phyloP scores from a whole-genome alignment of 2,329 filamentous ascomycete genomes.

The Xylaria multiplex region DNA sequence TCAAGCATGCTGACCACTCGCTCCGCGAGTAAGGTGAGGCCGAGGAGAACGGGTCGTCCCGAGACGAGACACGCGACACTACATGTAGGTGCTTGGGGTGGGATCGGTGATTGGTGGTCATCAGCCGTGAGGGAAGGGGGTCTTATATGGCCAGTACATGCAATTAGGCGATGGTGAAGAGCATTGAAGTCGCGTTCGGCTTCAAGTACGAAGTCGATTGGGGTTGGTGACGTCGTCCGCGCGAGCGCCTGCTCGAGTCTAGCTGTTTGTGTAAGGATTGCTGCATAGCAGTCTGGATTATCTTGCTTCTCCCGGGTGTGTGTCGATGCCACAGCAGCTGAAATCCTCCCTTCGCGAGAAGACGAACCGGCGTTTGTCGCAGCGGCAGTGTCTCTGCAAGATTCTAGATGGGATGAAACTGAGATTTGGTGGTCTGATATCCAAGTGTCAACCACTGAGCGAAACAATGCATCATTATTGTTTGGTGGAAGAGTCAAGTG shows the following conservation, averaged over 20 bases:
- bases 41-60: constrained; percentile 32
- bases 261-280: constrained; percentile 24
- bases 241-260: constrained; percentile 30
- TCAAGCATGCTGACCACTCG: constrained; percentile 33
- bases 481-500: background rate
- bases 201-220: constrained; percentile 34
- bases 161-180: constrained; percentile 25
- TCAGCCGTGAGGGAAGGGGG: background rate
- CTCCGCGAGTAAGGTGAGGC: constrained; percentile 33
- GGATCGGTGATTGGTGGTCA: background rate
- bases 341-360: background rate
- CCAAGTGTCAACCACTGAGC: constrained; percentile 6
- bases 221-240: constrained; percentile 2
- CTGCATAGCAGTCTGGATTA: constrained; percentile 27
- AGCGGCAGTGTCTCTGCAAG: background rate
- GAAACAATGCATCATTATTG: constrained; percentile 1
- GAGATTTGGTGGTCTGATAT: constrained; percentile 16
- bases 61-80: constrained; percentile 20
- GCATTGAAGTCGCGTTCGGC: constrained; percentile 32
- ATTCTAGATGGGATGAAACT: background rate
- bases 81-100: background rate
- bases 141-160: constrained; percentile 31
- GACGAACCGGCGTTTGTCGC: background rate
- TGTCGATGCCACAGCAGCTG: too few species aligned
- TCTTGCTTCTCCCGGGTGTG: background rate